These are phyloP conservation scores for Aspergillus saccharolyticus DNA, from an alignment of 495 filamentous ascomycete species.

Conservation along the genomic window DNA sequence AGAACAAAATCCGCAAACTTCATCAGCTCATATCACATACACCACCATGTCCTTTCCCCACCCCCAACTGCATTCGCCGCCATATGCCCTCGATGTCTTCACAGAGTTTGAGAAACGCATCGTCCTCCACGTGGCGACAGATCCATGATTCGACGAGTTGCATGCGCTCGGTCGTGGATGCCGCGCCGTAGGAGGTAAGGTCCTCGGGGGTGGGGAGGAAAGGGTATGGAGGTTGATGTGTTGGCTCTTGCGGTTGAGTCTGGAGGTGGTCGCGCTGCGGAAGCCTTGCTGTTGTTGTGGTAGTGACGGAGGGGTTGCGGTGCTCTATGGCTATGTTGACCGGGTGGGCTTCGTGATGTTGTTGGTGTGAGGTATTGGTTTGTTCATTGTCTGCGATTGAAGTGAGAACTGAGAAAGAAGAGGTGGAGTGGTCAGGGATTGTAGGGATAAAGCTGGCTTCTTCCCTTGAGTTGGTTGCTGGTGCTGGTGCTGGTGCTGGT, in stretches of 20 bases:
- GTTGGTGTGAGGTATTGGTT: too few species aligned
- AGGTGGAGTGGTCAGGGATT: background rate
- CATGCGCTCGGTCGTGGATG: slow-evolving; percentile 32
- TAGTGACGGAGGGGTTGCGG: background rate
- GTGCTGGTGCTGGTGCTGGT: background rate
- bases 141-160: slow-evolving; percentile 41
- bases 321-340: background rate
- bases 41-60: slow-evolving; percentile 31
- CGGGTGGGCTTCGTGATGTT: too few species aligned
- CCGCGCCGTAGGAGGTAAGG: slow-evolving; percentile 30
- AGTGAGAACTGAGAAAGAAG: background rate
- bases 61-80: slow-evolving; percentile 40
- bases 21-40: slow-evolving; percentile 5
- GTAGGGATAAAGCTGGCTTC: background rate
- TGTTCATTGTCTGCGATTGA: too few species aligned
- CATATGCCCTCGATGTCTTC: slow-evolving; percentile 43
- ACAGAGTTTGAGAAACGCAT: slow-evolving; percentile 38
- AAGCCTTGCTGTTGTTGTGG: background rate
- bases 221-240: background rate
- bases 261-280: slow-evolving; percentile 15
- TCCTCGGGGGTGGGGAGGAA: slow-evolving; percentile 17
- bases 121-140: slow-evolving; percentile 39
- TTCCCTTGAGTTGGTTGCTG: background rate
- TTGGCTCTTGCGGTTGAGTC: too few species aligned
- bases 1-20: too few species aligned